Conservation (phyloP, 768 basidiomycete genomes). For the Pisolithus sp. region DNA sequence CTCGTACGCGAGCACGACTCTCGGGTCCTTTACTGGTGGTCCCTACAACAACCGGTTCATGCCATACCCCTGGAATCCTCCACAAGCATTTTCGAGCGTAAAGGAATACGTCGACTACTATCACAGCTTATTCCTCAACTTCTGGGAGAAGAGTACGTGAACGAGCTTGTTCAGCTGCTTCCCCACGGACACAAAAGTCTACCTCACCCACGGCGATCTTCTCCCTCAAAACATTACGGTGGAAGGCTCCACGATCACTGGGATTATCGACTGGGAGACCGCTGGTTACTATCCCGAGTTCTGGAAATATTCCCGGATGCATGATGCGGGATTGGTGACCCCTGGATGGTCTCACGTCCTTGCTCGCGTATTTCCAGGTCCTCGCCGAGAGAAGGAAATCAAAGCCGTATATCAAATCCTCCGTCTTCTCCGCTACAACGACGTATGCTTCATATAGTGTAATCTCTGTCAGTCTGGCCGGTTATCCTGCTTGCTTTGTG, state of each 20-base stretch:
- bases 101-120: conserved; percentile 17
- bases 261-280: conserved; percentile 33
- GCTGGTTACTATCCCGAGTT: conserved; percentile 32
- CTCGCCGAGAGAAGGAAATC: conserved; percentile 19
- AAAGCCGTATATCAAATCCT: conserved; percentile 7
- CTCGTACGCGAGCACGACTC: conserved; percentile 4
- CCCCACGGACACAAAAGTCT: conserved; percentile 1
- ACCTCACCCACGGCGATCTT: conserved; percentile 38
- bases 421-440: neutral
- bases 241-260: conserved; percentile 23
- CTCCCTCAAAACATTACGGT: conserved; percentile 39
- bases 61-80: conserved; percentile 6
- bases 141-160: conserved; percentile 4
- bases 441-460: neutral
- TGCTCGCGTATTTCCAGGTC: conserved; percentile 13
- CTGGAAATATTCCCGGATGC: conserved; percentile 25
- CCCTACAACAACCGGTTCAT: conserved; percentile 18
- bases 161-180: neutral
- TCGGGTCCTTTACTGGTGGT: conserved; percentile 17
- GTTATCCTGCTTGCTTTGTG: too few species aligned
- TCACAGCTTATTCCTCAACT: conserved; percentile 13
- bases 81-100: conserved; percentile 11
- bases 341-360: conserved; percentile 8
- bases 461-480: neutral
- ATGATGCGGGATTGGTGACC: conserved; percentile 16